Base-by-base conservation (phyloP, 768 basidiomycete genomes). In the Lactifluus rugatus region DNA sequence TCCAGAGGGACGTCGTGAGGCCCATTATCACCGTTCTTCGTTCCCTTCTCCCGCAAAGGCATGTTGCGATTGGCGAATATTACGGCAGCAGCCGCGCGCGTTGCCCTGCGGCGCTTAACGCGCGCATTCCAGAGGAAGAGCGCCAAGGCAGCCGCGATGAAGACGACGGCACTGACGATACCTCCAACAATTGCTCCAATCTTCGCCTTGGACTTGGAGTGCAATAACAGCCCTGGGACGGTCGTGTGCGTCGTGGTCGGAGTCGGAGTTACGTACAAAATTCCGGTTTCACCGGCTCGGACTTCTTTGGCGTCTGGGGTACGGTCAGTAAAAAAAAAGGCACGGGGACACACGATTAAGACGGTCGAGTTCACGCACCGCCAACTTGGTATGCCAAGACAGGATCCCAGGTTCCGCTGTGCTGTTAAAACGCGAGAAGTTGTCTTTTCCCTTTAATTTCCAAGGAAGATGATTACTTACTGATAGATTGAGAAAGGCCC, bases 401-500 rank as follows among this genome's bases (percentile, higher is more conserved):
- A 0, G 58, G 54, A 51, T 60, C 19, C 58, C 58, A 60, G 0
- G 4, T 45, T 14, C 54, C 44, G 7, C 26, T 4, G 13, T 37
- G 19, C 54, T 60, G 3, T n/a, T n/a, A 11, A n/a, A 13, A 9
- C 28, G 28, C 28, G 28, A 31, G 28, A 31, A 31, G 28, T 31
- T 31, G 28, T 31, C 9, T 16, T 17, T 39, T 39, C 11, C 34
- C 5, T 5, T 39, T 21, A 13, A 23, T 41, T 37, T 25, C 3
- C 21, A 39, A 10, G n/a, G 13, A 16, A 32, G 8, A 14, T 13
- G 42, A 21, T 2, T 10, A 26, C 58, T 55, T 19, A 60, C 58
- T 16, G 54, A 55, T 28, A 60, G 42, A n/a, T 55, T 34, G 3
- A 55, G 10, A 21, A 60, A 60, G 3, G 58, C 53, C 58, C 58